Evolutionary conservation across 192 early-diverging fungal species (phyloP).

Genomic region (Entomortierella parvispora): DNA sequence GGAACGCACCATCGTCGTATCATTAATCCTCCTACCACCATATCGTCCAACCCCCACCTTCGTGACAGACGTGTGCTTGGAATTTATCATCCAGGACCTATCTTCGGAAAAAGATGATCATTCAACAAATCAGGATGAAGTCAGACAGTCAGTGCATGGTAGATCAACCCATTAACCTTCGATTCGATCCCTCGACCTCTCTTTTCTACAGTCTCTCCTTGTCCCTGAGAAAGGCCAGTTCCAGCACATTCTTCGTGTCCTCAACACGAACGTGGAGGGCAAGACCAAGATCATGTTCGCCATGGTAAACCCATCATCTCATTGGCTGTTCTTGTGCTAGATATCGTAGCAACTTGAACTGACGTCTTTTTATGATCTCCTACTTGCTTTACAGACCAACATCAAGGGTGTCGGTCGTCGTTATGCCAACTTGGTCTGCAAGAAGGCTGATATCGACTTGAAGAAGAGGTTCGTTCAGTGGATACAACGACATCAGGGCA

Average conservation of each 20-base stretch:
- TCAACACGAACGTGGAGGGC: slow-evolving; percentile 99
- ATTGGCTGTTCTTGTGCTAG: neutral
- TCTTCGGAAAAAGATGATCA: neutral
- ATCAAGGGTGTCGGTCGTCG: slow-evolving; percentile 99
- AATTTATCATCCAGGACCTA: neutral
- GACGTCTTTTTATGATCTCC: neutral
- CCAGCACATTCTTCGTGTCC: slow-evolving; percentile 98
- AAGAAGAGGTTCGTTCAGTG: slow-evolving; percentile 79
- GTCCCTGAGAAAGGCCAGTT: slow-evolving; percentile 92
- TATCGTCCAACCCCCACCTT: neutral
- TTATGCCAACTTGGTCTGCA: slow-evolving; percentile 98
- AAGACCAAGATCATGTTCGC: slow-evolving; percentile 96
- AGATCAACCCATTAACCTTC: slow-evolving; percentile 26
- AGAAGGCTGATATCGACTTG: slow-evolving; percentile 99
- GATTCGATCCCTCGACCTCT: slow-evolving; percentile 3
- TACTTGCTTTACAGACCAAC: slow-evolving; percentile 63
- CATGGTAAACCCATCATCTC: slow-evolving; percentile 57
- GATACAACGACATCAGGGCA: neutral
- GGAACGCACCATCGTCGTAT: too few species aligned
- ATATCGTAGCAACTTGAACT: neutral
- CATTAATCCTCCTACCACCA: neutral
- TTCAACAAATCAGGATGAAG: slow-evolving; percentile 30
- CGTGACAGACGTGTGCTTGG: too few species aligned
- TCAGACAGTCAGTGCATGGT: neutral
- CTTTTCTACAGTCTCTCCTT: slow-evolving; percentile 77